Base-by-base conservation (phyloP, 2,329 filamentous ascomycete genomes). In the Mycosphaerella sp. region DNA sequence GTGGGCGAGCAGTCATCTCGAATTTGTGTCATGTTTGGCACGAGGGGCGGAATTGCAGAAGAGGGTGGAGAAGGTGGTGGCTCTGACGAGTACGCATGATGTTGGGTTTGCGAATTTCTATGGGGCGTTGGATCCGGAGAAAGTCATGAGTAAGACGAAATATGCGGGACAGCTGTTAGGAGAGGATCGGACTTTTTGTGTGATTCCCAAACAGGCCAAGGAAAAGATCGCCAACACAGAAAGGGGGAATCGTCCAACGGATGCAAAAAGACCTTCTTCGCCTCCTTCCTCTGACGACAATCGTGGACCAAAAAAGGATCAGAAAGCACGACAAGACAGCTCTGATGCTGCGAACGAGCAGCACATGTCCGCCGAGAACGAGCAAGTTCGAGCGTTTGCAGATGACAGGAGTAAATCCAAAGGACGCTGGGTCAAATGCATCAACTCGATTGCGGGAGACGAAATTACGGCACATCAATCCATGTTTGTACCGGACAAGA, bases 21-120 rank as follows among this genome's bases (percentile, higher is more conserved):
- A 93, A 70, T 98, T 97, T 65, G 88, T 97, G 1, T 89, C 90
- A 2, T 95, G 89, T 65, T 79, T 98, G 6, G 86, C 87, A 45
- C 83, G 88, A n/a, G 83, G 83, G 4, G 86, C 91, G 63, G 90
- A 95, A 66, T 76, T 97, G 60, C 83, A 84, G 62, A 80, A 83
- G 66, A 82, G 93, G 32, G 78, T 95, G 8, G 74, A 77, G n/a
- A 79, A 76, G 56, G 77, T 96, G 68, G 77, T 81, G n/a, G 76
- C 78, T 55, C 74, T 91, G 17, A 78, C 83, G 34, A 70, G 76
- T 44, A 82, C 87, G 54, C 78, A 88, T 11, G 78, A 77, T 10
- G 78, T 96, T 11, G 87, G 87, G 2, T 95, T 91, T 67, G 84
- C 83, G 11, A 93, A 96, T 67, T 77, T 96, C 54, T 96, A 95